Base-by-base conservation (phyloP, 306 rosid genomes). In the Trifolium repens region DNA sequence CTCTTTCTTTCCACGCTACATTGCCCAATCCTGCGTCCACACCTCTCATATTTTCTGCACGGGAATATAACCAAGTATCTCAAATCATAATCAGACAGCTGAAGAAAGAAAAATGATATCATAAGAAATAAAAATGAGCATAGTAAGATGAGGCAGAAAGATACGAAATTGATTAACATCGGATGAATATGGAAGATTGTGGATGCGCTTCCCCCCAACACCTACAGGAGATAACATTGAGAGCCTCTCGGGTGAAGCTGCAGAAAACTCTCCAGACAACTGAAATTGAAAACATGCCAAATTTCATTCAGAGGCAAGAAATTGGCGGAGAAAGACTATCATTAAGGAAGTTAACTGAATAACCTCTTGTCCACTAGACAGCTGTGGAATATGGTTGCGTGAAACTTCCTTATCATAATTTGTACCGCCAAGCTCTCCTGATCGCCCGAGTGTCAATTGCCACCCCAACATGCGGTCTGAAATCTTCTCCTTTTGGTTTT, bases 1-100 rank as follows among this genome's bases (percentile, higher is more conserved):
- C 96, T 82, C 98, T 87, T 89, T 94, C 98, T 86, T 87, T 94
- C 98, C 98, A 94, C 2, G 97, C 98, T 63, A 94, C 98, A 78
- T 90, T 94, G 16, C 93, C 93, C 49, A 86, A 76, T 62, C 96
- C 93, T 0, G 97, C 85, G 69, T 94, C 97, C 85, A 84, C 88
- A 15, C 46, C 87, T 86, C 93, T 86, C 59, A 85, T 74, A 79
- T 87, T 91, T 46, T 91, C 98, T 94, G 94, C 85, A 81, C 13
- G 42, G 9, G 26, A 78, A 72, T 32, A 55, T 47, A 74, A 67
- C 40, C 60, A 74, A 40, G 32, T 57, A 78, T 66, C 54, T 72
- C 75, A 67, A 58, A 76, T 80, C 84, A 77, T 58, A 12, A 81
- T 66, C 50, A 5, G 57, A 70, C 37, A 64, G 81, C 32, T 44